Conservation (phyloP, 495 filamentous ascomycete genomes). For the Delitschia confertaspora region DNA sequence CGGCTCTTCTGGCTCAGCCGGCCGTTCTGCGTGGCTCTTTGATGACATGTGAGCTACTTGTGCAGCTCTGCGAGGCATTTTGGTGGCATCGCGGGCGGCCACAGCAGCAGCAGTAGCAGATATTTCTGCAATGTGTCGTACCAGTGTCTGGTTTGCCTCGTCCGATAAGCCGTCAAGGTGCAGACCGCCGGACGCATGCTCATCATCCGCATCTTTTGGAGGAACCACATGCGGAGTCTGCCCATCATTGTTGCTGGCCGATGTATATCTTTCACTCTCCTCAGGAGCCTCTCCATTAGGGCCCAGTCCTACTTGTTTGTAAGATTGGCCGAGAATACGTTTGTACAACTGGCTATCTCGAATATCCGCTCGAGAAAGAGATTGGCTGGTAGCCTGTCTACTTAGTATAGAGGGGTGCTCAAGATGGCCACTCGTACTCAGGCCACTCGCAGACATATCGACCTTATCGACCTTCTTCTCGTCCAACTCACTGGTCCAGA, state of each 20-base stretch:
- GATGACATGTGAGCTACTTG: slow-evolving; percentile 30
- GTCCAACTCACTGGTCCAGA: slow-evolving; percentile 83
- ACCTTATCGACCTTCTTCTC: slow-evolving; percentile 55
- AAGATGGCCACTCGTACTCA: slow-evolving; percentile 10
- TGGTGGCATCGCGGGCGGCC: slow-evolving; percentile 70
- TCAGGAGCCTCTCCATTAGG: slow-evolving; percentile 16
- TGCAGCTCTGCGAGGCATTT: slow-evolving; percentile 42
- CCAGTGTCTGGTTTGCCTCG: slow-evolving; percentile 69
- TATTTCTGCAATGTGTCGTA: slow-evolving; percentile 80
- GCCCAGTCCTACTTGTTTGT: slow-evolving; percentile 64
- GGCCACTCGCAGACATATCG: slow-evolving; percentile 22
- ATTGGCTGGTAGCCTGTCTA: slow-evolving; percentile 14
- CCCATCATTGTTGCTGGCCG: slow-evolving; percentile 3
- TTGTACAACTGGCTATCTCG: slow-evolving; percentile 87
- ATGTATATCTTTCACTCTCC: not conserved
- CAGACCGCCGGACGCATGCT: slow-evolving; percentile 32
- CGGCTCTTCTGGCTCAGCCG: slow-evolving; percentile 14
- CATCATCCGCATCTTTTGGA: slow-evolving; percentile 43
- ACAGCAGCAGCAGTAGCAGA: slow-evolving; percentile 85
- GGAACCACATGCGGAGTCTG: slow-evolving; percentile 34
- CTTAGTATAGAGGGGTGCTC: slow-evolving; percentile 7
- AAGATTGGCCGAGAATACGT: slow-evolving; percentile 80
- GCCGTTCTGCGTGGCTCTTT: slow-evolving; percentile 17
- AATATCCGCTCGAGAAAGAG: slow-evolving; percentile 35
- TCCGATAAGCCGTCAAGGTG: slow-evolving; percentile 61